Evolutionary conservation across 2,329 filamentous ascomycete genomes (phyloP).

Genomic region (Fusarium mundagurra): DNA sequence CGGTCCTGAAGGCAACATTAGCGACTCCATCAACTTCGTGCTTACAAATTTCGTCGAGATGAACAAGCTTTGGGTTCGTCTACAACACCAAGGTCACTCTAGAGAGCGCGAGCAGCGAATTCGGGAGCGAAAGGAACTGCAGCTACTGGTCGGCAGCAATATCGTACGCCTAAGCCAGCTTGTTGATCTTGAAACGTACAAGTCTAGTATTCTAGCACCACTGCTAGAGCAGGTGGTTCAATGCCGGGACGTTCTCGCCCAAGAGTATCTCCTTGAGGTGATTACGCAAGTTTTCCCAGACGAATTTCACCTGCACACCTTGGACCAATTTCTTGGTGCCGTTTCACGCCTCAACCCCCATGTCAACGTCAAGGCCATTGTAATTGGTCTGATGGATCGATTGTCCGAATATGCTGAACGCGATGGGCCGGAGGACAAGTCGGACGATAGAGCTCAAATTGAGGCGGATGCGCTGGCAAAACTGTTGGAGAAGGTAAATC

Average conservation of each 20-base stretch:
- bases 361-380: slow-evolving; percentile 97
- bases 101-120: slow-evolving; percentile 92
- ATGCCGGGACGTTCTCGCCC: slow-evolving; percentile 94
- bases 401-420: slow-evolving; percentile 94
- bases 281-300: slow-evolving; percentile 99
- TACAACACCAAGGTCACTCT: slow-evolving; percentile 97
- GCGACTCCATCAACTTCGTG: slow-evolving; percentile 98
- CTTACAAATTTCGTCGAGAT: slow-evolving; percentile 99
- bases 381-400: slow-evolving; percentile 97
- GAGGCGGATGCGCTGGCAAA: slow-evolving; percentile 86
- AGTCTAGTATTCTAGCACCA: slow-evolving; percentile 86
- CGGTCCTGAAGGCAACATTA: slow-evolving; percentile 92
- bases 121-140: slow-evolving; percentile 93
- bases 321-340: slow-evolving; percentile 93
- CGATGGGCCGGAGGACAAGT: slow-evolving; percentile 77
- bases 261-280: slow-evolving; percentile 97
- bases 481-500: slow-evolving; percentile 79
- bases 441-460: slow-evolving; percentile 74
- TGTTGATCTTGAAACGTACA: slow-evolving; percentile 95
- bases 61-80: slow-evolving; percentile 98
- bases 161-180: slow-evolving; percentile 94
- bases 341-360: slow-evolving; percentile 94
- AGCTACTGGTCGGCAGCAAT: slow-evolving; percentile 95
- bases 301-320: slow-evolving; percentile 95
- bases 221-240: slow-evolving; percentile 97